Base-by-base conservation (phyloP, 2,329 filamentous ascomycete species). In the Trichocomaceae sp. region DNA sequence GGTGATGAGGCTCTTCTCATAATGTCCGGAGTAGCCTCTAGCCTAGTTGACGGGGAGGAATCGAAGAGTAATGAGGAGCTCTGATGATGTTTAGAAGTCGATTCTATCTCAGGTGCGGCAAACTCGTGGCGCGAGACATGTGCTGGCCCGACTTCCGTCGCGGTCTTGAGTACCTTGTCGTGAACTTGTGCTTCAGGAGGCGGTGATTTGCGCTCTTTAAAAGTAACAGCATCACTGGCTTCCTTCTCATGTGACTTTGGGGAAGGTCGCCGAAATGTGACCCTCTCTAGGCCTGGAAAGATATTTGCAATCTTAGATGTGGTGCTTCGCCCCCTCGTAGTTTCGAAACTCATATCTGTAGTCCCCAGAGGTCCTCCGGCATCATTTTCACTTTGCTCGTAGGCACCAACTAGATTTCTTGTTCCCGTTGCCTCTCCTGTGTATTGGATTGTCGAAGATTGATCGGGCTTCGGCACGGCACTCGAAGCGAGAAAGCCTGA, bases 61-160 rank as follows among this genome's bases (percentile, higher is more conserved):
- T 73, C 66, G 61, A 79, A 77, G 4, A 78, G 66, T 26, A 73
- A 68, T 13, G 77, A 76, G 8, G 74, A 73, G 55, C 49, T 55
- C 8, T 72, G 70, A 55, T 72, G 70, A 55, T 78, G 72, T 58
- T 76, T 75, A 29, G 56, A 46, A 8, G 39, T 56, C 19, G 52
- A 48, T 41, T 53, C 37, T 2, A 53, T 3, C 20, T 54, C 20
- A 45, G 37, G 22, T 23, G 15, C 19, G 35, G 54, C 71, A 68
- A 8, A 70, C 73, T 63, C 52, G 20, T 29, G 19, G 13, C 35
- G 15, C 22, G 41, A 39, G 15, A 61, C 51, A n/a, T 54, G 57
- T 13, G 57, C 53, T 37, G 59, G 50, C 17, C 60, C 54, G 3
- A 23, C 39, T 13, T 42, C 58, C 20, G 29, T 23, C 10, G 23